These are phyloP conservation scores for Martiniozyma asiatica DNA, from an alignment of 1,139 yeast genomes.

Conservation along the genomic window DNA sequence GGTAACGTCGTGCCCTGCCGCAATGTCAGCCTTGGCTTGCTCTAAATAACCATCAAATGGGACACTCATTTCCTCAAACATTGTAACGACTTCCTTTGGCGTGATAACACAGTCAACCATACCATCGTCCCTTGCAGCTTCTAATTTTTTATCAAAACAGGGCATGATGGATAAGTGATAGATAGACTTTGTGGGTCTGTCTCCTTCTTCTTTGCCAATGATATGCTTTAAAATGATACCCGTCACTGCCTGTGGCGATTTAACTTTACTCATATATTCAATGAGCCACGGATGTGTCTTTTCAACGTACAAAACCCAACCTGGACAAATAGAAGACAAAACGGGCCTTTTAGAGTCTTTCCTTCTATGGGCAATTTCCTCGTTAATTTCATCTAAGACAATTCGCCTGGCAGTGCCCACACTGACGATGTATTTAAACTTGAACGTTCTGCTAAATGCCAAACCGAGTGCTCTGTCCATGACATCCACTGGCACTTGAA, in stretches of 20 bases:
- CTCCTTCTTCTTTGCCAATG: constrained; percentile 33
- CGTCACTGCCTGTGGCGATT: constrained; percentile 90
- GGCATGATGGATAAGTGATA: constrained; percentile 91
- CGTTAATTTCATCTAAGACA: constrained; percentile 49
- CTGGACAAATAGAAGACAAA: constrained; percentile 75
- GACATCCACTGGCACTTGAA: constrained; percentile 35
- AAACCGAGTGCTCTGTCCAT: constrained; percentile 52
- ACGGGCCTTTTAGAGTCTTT: constrained; percentile 26
- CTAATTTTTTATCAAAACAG: constrained; percentile 91
- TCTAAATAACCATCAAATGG: constrained; percentile 24
- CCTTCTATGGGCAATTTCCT: constrained; percentile 27
- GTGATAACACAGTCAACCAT: constrained; percentile 95
- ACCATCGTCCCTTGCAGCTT: constrained; percentile 57
- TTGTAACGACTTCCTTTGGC: constrained; percentile 70
- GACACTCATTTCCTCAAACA: constrained; percentile 43
- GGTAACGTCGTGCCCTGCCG: too few species aligned
- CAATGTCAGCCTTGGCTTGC: constrained; percentile 7
- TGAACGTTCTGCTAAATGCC: constrained; percentile 47
- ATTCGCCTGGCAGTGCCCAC: constrained; percentile 71
- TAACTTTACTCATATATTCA: constrained; percentile 48
- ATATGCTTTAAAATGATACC: constrained; percentile 64
- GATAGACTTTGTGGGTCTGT: too few species aligned
- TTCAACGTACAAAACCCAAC: constrained; percentile 93
- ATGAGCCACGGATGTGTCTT: constrained; percentile 84
- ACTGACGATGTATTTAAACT: constrained; percentile 71